Percentiles rank a stretch among this genome's conserved stretches.
These are phyloP conservation scores for Cryphonectria radicalis DNA, from an alignment of 2,329 filamentous ascomycete genomes.

Conservation along the genomic window DNA sequence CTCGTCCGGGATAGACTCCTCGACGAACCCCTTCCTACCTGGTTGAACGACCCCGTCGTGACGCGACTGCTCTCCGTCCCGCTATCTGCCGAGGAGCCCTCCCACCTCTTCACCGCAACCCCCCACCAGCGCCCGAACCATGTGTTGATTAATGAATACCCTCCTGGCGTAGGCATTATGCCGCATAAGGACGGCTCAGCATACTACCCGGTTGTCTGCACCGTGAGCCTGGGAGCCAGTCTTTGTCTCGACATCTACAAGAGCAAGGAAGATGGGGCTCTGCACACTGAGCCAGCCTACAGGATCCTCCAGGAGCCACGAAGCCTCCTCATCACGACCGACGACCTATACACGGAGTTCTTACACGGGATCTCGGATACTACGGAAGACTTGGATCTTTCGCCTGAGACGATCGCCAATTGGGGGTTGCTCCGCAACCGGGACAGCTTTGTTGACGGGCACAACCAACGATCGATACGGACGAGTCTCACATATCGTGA, in stretches of 20 bases:
- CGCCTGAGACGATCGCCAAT: slow-evolving; percentile 66
- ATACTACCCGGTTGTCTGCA: slow-evolving; percentile 88
- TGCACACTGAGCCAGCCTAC: slow-evolving; percentile 55
- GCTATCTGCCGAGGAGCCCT: slow-evolving; percentile 35
- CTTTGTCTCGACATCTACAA: slow-evolving; percentile 79
- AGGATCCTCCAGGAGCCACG: slow-evolving; percentile 81
- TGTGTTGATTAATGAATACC: slow-evolving; percentile 92
- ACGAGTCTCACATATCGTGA: slow-evolving; percentile 83
- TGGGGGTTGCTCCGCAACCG: slow-evolving; percentile 67
- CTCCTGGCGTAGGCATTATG: slow-evolving; percentile 90
- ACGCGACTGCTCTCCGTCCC: slow-evolving; percentile 60
- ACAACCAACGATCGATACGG: slow-evolving; percentile 62
- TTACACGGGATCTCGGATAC: slow-evolving; percentile 76
- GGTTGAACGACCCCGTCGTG: slow-evolving; percentile 74
- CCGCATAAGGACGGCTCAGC: slow-evolving; percentile 91
- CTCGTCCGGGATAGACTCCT: slow-evolving; percentile 80
- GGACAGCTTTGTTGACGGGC: slow-evolving; percentile 52
- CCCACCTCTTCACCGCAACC: slow-evolving; percentile 59
- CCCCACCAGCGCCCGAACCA: slow-evolving; percentile 84
- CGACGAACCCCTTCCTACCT: slow-evolving; percentile 72
- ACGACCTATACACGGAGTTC: slow-evolving; percentile 68
- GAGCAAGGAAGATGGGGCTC: slow-evolving; percentile 63
- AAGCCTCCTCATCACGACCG: slow-evolving; percentile 76
- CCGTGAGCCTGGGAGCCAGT: slow-evolving; percentile 79
- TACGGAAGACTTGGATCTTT: slow-evolving; percentile 68